These are phyloP conservation scores for Trichoderma breve DNA, from an alignment of 2,329 filamentous ascomycete species.

Conservation along the genomic window DNA sequence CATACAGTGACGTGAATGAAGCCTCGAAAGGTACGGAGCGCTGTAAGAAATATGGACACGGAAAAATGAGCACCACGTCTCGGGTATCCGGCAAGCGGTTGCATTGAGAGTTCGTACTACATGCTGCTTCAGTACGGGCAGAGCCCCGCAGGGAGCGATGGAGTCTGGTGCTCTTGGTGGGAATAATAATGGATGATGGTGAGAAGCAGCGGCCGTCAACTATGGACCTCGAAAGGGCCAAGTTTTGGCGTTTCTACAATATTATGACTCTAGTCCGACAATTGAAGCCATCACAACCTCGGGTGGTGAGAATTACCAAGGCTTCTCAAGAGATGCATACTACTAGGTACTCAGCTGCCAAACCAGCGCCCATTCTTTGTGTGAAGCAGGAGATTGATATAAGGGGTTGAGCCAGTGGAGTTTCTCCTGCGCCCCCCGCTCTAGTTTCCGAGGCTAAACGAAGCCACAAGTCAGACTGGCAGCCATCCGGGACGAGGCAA, in stretches of 20 bases:
- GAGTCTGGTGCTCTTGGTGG: not conserved
- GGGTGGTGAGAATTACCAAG: not conserved
- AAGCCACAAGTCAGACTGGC: not conserved
- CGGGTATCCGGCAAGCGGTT: conserved; percentile 10
- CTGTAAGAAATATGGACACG: conserved; percentile 4
- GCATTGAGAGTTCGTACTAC: not conserved
- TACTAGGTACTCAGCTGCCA: not conserved
- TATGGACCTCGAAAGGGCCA: not conserved
- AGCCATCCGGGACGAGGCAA: not conserved
- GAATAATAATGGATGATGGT: not conserved
- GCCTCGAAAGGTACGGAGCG: not conserved
- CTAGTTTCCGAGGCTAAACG: not conserved
- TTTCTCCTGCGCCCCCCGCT: conserved; percentile 4
- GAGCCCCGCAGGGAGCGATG: not conserved
- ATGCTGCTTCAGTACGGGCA: not conserved
- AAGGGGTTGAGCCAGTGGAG: conserved; percentile 10
- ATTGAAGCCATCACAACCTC: not conserved
- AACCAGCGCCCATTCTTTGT: not conserved
- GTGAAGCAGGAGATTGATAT: not conserved
- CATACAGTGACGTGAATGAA: not conserved
- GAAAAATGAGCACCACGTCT: not conserved
- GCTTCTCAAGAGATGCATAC: not conserved
- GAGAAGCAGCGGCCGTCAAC: not conserved
- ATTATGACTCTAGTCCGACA: not conserved
- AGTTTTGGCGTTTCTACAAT: not conserved